phyloP scores from a whole-genome alignment of 164 flowering plant species.

The Kalanchoe fedtschenkoi region DNA sequence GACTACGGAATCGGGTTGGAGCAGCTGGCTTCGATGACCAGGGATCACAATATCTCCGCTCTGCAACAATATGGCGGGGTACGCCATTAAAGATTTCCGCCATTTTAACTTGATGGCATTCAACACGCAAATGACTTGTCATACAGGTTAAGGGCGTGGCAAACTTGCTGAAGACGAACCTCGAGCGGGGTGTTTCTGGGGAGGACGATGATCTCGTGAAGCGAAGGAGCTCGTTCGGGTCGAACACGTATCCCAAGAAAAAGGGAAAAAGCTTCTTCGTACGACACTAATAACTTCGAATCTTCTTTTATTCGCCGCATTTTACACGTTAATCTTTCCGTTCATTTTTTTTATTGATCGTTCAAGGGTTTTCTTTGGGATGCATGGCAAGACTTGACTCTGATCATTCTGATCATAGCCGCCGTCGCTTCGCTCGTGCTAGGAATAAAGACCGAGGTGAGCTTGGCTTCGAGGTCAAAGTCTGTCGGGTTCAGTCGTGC shows the following conservation, averaged over 20 bases:
- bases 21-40: constrained; percentile 50
- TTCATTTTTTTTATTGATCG: neutral
- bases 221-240: constrained; percentile 63
- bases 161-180: constrained; percentile 39
- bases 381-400: constrained; percentile 91
- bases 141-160: constrained; percentile 65
- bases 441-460: constrained; percentile 93
- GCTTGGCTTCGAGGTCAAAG: constrained; percentile 5
- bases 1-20: constrained; percentile 55
- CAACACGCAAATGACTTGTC: neutral
- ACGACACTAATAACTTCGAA: neutral
- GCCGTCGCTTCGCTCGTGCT: constrained; percentile 76
- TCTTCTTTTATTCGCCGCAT: neutral
- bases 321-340: neutral
- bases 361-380: constrained; percentile 83
- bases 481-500: neutral
- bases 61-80: constrained; percentile 72
- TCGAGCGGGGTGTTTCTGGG: constrained; percentile 53
- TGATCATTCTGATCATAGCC: constrained; percentile 84
- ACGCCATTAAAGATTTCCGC: constrained; percentile 17
- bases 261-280: constrained; percentile 84
- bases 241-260: constrained; percentile 83
- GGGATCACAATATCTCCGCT: constrained; percentile 52
- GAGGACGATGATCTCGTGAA: constrained; percentile 48
- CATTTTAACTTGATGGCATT: neutral